phyloP scores from a whole-genome alignment of 371 early-diverging fungal species.

The Mortierella sp. region DNA sequence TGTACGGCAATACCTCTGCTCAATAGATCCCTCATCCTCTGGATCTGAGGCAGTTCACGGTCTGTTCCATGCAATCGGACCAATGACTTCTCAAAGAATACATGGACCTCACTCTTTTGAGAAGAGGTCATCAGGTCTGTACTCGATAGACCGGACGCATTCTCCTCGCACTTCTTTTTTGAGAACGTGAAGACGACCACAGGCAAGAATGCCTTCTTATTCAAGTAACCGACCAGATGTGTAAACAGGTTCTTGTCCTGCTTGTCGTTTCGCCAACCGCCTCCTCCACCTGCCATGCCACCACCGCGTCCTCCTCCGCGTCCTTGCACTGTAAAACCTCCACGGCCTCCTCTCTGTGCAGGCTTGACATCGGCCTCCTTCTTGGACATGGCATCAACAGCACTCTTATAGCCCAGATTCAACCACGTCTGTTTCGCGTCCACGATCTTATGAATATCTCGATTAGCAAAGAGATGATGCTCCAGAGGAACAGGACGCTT shows the following conservation, averaged over 20 bases:
- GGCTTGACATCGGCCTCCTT: conserved; percentile 65
- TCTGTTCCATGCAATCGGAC: conserved; percentile 82
- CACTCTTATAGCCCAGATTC: conserved; percentile 65
- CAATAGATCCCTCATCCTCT: conserved; percentile 85
- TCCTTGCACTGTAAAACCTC: conserved; percentile 54
- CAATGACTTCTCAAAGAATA: conserved; percentile 85
- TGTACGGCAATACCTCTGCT: conserved; percentile 97
- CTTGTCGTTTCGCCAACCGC: conserved; percentile 52
- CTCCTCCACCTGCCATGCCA: conserved; percentile 58
- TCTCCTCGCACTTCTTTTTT: conserved; percentile 97
- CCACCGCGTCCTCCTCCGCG: conserved; percentile 60
- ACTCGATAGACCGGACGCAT: conserved; percentile 83
- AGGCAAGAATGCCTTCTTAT: conserved; percentile 86
- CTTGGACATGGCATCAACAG: conserved; percentile 58
- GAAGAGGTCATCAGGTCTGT: conserved; percentile 79
- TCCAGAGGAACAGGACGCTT: conserved; percentile 99
- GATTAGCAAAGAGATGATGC: conserved; percentile 90
- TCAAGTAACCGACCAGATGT: conserved; percentile 81
- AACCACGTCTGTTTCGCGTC: conserved; percentile 73
- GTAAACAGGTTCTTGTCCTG: conserved; percentile 86
- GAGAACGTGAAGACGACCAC: conserved; percentile 98
- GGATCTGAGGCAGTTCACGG: conserved; percentile 92
- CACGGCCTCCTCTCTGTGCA: conserved; percentile 60
- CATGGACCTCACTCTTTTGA: conserved; percentile 90
- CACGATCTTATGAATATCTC: conserved; percentile 90